Percentiles rank a stretch among this genome's conserved stretches.
Evolutionary conservation across 768 basidiomycete species (phyloP).

Genomic region (Lactarius deliciosus): DNA sequence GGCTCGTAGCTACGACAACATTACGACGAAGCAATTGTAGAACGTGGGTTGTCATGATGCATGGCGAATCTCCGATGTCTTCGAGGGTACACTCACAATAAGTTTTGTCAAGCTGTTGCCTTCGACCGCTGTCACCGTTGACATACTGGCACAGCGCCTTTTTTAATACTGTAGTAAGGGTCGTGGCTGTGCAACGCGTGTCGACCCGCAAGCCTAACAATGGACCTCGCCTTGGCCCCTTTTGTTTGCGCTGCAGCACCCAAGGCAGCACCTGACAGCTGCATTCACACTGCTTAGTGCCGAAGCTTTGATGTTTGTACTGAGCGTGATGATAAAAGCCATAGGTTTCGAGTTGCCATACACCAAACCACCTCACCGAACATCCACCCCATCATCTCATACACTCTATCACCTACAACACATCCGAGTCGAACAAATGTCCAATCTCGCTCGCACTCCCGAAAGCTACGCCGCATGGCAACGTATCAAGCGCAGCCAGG

Average conservation of each 20-base stretch:
- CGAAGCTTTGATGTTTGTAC: not conserved
- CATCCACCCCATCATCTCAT: not conserved
- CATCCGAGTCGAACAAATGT: constrained; percentile 1
- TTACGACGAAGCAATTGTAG: not conserved
- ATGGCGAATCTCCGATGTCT: not conserved
- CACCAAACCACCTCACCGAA: not conserved
- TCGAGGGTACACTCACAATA: not conserved
- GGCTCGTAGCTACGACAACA: not conserved
- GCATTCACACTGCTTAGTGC: not conserved
- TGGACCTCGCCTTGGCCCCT: not conserved
- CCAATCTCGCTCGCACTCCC: constrained; percentile 2
- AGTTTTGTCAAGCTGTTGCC: not conserved
- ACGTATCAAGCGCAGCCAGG: constrained; percentile 2
- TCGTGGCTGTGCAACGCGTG: not conserved
- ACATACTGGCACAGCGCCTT: too few relatives aligned
- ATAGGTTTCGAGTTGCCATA: not conserved
- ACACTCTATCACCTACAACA: not conserved
- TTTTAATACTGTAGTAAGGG: not conserved
- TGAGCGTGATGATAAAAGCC: not conserved
- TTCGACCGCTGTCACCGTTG: not conserved
- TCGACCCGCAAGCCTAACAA: not conserved
- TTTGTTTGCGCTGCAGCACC: not conserved
- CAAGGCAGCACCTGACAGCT: not conserved
- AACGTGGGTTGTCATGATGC: not conserved
- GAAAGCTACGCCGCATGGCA: constrained; percentile 20